Base-by-base conservation (phyloP, 1,139 yeast species). In the Magnusiomyces paraingens region DNA sequence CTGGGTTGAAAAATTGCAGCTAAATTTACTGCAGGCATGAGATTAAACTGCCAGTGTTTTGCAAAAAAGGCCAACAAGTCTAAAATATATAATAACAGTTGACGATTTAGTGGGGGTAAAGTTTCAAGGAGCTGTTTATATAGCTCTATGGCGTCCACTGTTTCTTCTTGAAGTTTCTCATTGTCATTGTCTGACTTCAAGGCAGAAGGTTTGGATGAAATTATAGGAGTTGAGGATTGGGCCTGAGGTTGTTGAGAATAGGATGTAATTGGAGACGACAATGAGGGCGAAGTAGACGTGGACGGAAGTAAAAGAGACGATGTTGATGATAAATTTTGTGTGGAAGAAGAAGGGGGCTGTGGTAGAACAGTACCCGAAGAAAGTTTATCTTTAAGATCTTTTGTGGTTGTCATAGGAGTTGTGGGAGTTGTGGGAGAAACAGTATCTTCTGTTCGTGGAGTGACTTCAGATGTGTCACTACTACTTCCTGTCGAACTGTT, bases 1-100 rank as follows among this genome's bases (percentile, higher is more conserved):
- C 96, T 86, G 1, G 99, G 99, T 70, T 93, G 99, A 72, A 94
- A 93, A 57, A 93, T 88, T 1, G 98, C 96, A 0, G 98, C 96
- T 61, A 93, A 74, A 66, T 94, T 93, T 62, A 93, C 81, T 1
- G 96, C 88, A 1, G 96, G 84, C 99, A 93, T 93, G 61, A 89
- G 75, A 67, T 91, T 93, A 56, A 81, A 81, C 49, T 80, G 81
- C 10, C 93, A 77, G 64, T 86, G 84, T 58, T 86, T 82, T 52
- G 91, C 88, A 61, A 93, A 95, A 74, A 90, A 81, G 11, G 95
- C 86, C 56, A 93, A 74, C 61, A 94, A 74, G 70, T 93, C 99
- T 61, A 93, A 73, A 29, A 94, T 80, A 70, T 94, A 93, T 62
- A 91, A 86, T n/a, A 93, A 74, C 44, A 93, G 75, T 65, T 93